A percentile compares a stretch with the other conserved stretches of the same genome.
These are phyloP conservation scores for Barnettozyma siamensis DNA, from an alignment of 805 yeast species.

Conservation along the genomic window DNA sequence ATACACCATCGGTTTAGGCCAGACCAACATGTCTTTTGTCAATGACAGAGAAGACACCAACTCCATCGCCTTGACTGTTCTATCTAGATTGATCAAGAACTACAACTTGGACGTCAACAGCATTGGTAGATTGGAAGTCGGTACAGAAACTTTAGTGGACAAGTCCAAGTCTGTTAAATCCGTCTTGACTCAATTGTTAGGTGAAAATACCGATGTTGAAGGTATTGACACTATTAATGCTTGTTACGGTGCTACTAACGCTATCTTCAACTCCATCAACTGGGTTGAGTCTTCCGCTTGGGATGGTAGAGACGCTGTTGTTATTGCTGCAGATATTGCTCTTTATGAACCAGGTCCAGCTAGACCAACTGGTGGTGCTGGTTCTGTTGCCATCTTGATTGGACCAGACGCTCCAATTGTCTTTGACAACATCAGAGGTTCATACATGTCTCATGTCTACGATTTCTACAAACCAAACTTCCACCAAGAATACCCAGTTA, in stretches of 20 bases:
- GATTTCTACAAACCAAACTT: conserved; percentile 98
- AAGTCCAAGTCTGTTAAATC: conserved; percentile 96
- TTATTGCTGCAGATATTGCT: conserved; percentile 97
- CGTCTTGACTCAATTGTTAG: conserved; percentile 89
- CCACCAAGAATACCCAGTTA: conserved; percentile 93
- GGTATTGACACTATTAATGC: conserved; percentile 96
- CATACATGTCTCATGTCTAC: conserved; percentile 94
- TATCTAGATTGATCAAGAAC: conserved; percentile 69
- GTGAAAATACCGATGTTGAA: conserved; percentile 84
- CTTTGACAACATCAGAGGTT: conserved; percentile 82
- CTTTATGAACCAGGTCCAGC: conserved; percentile 96
- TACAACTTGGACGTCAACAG: conserved; percentile 74
- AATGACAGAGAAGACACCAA: conserved; percentile 97
- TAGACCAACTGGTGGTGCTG: conserved; percentile 99
- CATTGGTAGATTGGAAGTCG: conserved; percentile 95
- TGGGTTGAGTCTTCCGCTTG: conserved; percentile 95
- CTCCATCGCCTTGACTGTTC: conserved; percentile 88
- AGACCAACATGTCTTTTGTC: conserved; percentile 96
- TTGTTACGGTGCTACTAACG: conserved; percentile 97
- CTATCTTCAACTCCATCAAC: conserved; percentile 87
- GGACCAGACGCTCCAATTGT: conserved; percentile 98
- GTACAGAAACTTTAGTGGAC: conserved; percentile 95
- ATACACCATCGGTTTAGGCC: conserved; percentile 98
- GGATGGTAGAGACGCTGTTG: conserved; percentile 98
- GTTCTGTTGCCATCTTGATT: conserved; percentile 87